Base-by-base conservation (phyloP, 2,329 filamentous ascomycete genomes). In the Aspergillus hiratsukae region DNA sequence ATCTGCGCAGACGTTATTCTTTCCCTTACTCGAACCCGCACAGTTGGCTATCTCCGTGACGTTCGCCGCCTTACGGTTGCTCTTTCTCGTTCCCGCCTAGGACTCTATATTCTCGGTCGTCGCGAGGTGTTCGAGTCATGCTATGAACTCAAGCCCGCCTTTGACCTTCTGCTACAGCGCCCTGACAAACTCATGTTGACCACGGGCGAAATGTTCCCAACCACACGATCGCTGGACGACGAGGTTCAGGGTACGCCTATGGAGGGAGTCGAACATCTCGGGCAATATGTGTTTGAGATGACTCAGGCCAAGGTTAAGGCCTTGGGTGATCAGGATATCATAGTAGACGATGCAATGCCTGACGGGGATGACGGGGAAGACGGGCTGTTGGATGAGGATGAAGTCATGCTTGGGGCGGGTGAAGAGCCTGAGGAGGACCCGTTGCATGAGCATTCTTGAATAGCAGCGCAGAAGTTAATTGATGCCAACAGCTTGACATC, bases 221-320 rank as follows among this genome's bases (percentile, higher is more conserved):
- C 89, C 0, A 73, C 81, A 54, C 80, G 90, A 48, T 67, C 69
- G 4, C 71, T 76, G 19, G 77, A 79, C 8, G 80, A 79, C 19
- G 77, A 80, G 6, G 69, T 77, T 6, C 77, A 74, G 45, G 75
- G 74, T n/a, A 87, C 86, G 1, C 80, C 85, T 21, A 97, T 99
- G 90, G 89, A 93, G 66, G 85, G 89, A 35, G 87, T 97, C 1
- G 93, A 99, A 77, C 94, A 99, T 76, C 75, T 99, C 37, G 94
- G 94, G 0, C 89, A 96, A 75, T 99, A 97, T 72, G 93, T 99
- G 23, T 96, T 85, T 71, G 90, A 99, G 73, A 99, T 99, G 91
- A 96, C 91, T 3, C 84, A 88, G 67, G 85, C 85, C 7, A 88
- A 87, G 72, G 73, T 87, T 1, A 81, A 84, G 66, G 80, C 79